These are phyloP conservation scores for Rheum nobile DNA, from an alignment of 148 eudicot species.

Conservation along the genomic window DNA sequence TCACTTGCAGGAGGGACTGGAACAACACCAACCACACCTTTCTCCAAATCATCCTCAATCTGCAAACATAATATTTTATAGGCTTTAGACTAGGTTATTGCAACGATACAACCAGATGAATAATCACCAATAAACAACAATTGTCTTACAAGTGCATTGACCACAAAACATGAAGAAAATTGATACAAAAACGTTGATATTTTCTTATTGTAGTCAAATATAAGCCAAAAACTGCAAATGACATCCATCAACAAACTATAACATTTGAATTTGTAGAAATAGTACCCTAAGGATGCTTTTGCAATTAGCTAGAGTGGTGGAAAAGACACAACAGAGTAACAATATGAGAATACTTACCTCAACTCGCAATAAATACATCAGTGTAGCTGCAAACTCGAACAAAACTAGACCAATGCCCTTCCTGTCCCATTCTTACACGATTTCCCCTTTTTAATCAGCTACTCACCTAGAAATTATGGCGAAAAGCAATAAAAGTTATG, in stretches of 20 bases:
- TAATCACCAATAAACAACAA: neutral
- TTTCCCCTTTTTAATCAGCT: neutral
- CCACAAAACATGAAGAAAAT: neutral
- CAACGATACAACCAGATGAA: neutral
- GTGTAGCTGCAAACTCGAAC: constrained; percentile 11
- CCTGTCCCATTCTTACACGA: neutral
- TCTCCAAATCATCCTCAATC: constrained; percentile 64
- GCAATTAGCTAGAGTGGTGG: too few relatives aligned
- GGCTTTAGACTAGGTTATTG: neutral
- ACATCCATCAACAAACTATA: too few relatives aligned
- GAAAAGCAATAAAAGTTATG: neutral
- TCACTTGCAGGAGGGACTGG: constrained; percentile 54
- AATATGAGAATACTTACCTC: constrained; percentile 38
- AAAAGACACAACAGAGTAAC: neutral
- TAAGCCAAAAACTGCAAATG: neutral
- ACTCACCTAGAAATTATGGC: neutral
- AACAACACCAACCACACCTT: constrained; percentile 59
- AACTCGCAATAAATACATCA: constrained; percentile 62
- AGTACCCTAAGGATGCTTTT: too few relatives aligned
- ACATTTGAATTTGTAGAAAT: too few relatives aligned
- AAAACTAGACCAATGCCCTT: neutral
- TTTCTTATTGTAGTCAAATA: neutral
- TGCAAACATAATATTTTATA: constrained; percentile 13
- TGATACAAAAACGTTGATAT: neutral
- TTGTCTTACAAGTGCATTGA: neutral